phyloP scores from a whole-genome alignment of 352 stramenopile species.

The Elongisporangium prolatum region DNA sequence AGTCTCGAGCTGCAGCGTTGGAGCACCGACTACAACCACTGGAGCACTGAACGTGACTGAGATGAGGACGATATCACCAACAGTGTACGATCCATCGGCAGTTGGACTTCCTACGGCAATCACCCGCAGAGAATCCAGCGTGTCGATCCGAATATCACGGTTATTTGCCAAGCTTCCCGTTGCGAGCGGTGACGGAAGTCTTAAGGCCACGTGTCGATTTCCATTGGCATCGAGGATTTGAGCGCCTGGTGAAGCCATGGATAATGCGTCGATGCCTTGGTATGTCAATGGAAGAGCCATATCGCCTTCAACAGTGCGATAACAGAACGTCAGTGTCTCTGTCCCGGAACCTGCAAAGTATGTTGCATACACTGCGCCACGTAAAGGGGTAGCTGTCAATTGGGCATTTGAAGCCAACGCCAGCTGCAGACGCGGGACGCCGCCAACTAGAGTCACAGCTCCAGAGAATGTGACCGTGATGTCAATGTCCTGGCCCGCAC shows the following conservation, averaged over 20 bases:
- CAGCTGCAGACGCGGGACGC: slow-evolving; percentile 29
- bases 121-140: slow-evolving; percentile 42
- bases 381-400: slow-evolving; percentile 2
- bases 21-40: slow-evolving; percentile 38
- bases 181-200: slow-evolving; percentile 29
- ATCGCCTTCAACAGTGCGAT: slow-evolving; percentile 32
- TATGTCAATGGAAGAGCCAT: slow-evolving; percentile 59
- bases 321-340: slow-evolving; percentile 30
- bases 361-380: slow-evolving; percentile 13
- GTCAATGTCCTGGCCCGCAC: slow-evolving; percentile 47
- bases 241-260: slow-evolving; percentile 8
- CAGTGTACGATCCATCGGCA: slow-evolving; percentile 53
- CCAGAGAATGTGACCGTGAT: slow-evolving; percentile 55
- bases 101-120: slow-evolving; percentile 38
- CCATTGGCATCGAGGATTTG: slow-evolving; percentile 18
- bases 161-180: slow-evolving; percentile 59
- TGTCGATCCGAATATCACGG: slow-evolving; percentile 65
- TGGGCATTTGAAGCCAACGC: slow-evolving; percentile 27
- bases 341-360: slow-evolving; percentile 41
- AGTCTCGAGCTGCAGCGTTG: slow-evolving; percentile 33
- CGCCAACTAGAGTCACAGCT: slow-evolving; percentile 22
- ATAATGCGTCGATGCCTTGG: slow-evolving; percentile 45
- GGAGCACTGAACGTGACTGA: slow-evolving; percentile 44
- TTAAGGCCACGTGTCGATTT: slow-evolving; percentile 32
- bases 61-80: slow-evolving; percentile 38